Conservation (phyloP, 2,329 filamentous ascomycete species). For the Colletotrichum sp. region DNA sequence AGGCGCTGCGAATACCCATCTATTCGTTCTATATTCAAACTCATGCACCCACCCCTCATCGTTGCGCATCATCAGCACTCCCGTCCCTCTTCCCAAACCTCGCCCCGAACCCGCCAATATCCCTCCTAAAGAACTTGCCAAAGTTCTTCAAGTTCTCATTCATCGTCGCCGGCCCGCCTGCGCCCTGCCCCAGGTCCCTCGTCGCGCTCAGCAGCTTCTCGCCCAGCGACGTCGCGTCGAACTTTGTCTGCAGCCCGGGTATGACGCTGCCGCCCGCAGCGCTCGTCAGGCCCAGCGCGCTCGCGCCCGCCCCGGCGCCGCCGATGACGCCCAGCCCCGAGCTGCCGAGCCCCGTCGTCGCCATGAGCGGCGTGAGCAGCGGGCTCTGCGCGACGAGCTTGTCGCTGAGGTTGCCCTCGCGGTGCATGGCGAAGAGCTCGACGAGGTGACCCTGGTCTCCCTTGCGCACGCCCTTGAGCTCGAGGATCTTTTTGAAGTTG, state of each 20-base stretch:
- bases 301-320: conserved; percentile 47
- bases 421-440: conserved; percentile 82
- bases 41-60: no score
- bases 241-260: conserved; percentile 57
- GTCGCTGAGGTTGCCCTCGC: conserved; percentile 76
- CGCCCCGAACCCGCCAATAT: conserved; percentile 78
- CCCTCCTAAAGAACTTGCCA: conserved; percentile 93
- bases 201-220: conserved; percentile 89
- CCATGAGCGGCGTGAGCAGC: conserved; percentile 71
- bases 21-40: background rate
- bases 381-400: conserved; percentile 74
- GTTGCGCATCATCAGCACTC: conserved; percentile 33
- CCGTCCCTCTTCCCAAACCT: conserved; percentile 71
- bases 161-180: conserved; percentile 64
- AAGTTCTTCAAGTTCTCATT: conserved; percentile 96
- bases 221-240: conserved; percentile 83
- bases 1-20: background rate
- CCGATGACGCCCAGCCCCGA: conserved; percentile 37
- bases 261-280: conserved; percentile 32
- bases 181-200: conserved; percentile 71
- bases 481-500: conserved; percentile 96
- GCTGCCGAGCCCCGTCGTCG: conserved; percentile 42
- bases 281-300: conserved; percentile 41
- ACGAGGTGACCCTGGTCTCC: conserved; percentile 81
- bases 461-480: conserved; percentile 91